Evolutionary conservation across 768 basidiomycete genomes (phyloP).

Genomic region (Collybia mongolica): DNA sequence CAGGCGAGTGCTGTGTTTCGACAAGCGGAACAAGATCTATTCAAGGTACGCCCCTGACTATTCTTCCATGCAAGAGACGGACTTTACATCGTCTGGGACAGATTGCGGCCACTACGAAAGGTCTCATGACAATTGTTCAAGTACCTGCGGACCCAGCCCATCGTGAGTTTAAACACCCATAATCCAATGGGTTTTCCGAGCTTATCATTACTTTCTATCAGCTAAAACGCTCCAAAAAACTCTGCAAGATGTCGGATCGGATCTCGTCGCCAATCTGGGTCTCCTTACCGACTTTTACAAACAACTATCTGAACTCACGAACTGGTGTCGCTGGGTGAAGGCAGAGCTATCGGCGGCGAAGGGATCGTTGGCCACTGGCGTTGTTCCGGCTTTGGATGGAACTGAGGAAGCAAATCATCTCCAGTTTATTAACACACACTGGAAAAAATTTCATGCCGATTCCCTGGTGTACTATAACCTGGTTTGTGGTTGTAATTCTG

Average conservation of each 20-base stretch:
- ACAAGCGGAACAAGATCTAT: slow-evolving; percentile 34
- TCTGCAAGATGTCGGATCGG: slow-evolving; percentile 34
- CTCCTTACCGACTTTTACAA: slow-evolving; percentile 31
- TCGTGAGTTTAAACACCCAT: slow-evolving; percentile 20
- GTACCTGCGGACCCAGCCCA: slow-evolving; percentile 35
- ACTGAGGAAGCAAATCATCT: not conserved
- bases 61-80: not conserved
- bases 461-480: slow-evolving; percentile 14
- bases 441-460: slow-evolving; percentile 11
- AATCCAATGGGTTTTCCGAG: not conserved
- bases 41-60: slow-evolving; percentile 24
- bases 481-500: slow-evolving; percentile 3
- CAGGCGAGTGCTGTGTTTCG: slow-evolving; percentile 24
- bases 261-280: slow-evolving; percentile 36
- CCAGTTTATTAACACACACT: slow-evolving; percentile 6
- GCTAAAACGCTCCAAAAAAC: slow-evolving; percentile 29
- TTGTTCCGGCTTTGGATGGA: slow-evolving; percentile 6
- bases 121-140: slow-evolving; percentile 25
- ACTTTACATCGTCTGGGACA: slow-evolving; percentile 10
- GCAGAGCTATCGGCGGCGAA: slow-evolving; percentile 7
- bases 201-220: slow-evolving; percentile 8
- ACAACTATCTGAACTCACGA: slow-evolving; percentile 20
- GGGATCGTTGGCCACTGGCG: slow-evolving; percentile 2
- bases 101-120: slow-evolving; percentile 39
- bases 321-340: slow-evolving; percentile 32